Percentiles rank a stretch among this genome's conserved stretches.
phyloP scores from a whole-genome alignment of 2,329 filamentous ascomycete genomes.

The Diaporthe citri region DNA sequence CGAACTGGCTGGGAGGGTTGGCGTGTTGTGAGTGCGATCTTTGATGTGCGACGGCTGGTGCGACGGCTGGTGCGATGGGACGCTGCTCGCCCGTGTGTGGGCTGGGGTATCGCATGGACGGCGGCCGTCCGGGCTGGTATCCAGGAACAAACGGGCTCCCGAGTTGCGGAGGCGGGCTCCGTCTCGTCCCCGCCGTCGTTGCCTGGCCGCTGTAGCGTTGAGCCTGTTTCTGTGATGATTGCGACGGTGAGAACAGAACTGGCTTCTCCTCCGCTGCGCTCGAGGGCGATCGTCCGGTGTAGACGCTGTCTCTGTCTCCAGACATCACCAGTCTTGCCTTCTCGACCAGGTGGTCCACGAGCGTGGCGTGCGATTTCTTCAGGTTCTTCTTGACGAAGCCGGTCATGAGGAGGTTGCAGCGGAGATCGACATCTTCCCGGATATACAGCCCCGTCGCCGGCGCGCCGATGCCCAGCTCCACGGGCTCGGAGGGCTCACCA shows the following conservation, averaged over 20 bases:
- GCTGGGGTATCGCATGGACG: conserved; percentile 11
- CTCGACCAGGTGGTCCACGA: conserved; percentile 74
- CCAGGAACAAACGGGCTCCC: conserved; percentile 29
- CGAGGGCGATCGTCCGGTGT: not conserved
- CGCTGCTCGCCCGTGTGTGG: not conserved
- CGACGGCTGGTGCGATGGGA: not conserved
- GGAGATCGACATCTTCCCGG: conserved; percentile 87
- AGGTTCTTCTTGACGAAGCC: conserved; percentile 86
- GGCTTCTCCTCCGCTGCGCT: conserved; percentile 12
- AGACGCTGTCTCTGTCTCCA: not conserved
- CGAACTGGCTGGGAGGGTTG: not conserved
- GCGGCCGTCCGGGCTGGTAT: conserved; percentile 1
- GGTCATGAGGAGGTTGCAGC: conserved; percentile 82
- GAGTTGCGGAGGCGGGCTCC: conserved; percentile 41
- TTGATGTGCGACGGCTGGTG: not conserved
- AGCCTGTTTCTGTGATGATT: not conserved
- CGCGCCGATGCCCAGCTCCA: conserved; percentile 75
- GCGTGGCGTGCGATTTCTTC: conserved; percentile 77
- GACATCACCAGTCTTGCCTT: conserved; percentile 57
- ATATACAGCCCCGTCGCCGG: conserved; percentile 81
- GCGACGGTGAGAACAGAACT: not conserved
- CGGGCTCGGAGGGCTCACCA: conserved; percentile 74
- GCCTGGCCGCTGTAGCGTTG: not conserved
- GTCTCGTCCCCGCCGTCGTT: conserved; percentile 27
- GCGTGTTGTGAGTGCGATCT: conserved; percentile 9